phyloP scores from a whole-genome alignment of 2,329 filamentous ascomycete genomes.

The Pseudogymnoascus sp. region DNA sequence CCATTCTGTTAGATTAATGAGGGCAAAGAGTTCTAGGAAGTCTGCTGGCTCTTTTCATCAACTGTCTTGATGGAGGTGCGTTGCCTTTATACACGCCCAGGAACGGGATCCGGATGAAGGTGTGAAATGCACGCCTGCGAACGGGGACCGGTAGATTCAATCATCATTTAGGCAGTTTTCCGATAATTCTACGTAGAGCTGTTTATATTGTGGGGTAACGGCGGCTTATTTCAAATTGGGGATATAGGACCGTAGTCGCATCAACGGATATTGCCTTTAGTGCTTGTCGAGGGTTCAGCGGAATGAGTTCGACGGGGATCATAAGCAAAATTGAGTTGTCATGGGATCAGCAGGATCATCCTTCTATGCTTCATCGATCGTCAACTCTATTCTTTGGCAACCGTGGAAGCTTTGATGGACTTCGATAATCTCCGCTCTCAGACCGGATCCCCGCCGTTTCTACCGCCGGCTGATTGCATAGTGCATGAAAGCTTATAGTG shows the following conservation, averaged over 20 bases:
- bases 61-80: neutral
- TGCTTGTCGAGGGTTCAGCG: neutral
- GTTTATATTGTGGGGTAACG: neutral
- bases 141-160: neutral
- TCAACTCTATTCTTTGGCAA: neutral
- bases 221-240: neutral
- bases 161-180: constrained; percentile 5
- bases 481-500: constrained; percentile 3
- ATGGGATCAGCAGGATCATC: neutral
- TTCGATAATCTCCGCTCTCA: neutral
- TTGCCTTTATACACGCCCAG: neutral
- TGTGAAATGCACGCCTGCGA: neutral
- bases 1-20: neutral
- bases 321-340: too few relatives aligned
- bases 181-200: neutral
- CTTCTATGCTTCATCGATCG: neutral
- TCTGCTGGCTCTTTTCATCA: neutral
- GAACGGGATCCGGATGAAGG: neutral
- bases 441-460: neutral
- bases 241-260: neutral
- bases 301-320: neutral
- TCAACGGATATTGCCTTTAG: neutral
- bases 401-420: neutral
- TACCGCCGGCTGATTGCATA: neutral
- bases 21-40: neutral